A percentile compares a stretch with the other conserved stretches of the same genome.
Conservation (phyloP, 169 alveolate species). For the Perkinsus marinus region DNA sequence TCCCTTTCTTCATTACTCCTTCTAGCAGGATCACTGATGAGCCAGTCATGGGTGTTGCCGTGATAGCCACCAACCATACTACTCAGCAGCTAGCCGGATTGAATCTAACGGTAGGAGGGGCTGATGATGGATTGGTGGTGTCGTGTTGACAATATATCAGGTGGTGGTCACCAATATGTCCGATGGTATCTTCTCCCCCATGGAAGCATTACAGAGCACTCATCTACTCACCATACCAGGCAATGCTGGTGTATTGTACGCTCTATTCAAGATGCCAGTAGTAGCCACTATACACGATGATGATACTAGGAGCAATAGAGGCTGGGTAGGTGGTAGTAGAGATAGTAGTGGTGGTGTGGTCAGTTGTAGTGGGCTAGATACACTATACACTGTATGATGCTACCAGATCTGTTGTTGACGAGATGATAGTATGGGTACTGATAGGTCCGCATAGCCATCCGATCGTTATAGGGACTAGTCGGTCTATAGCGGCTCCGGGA, state of each 20-base stretch:
- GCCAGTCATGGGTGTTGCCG: neutral
- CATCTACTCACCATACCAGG: neutral
- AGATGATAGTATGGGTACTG: neutral
- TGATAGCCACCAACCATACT: neutral
- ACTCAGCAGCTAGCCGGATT: neutral
- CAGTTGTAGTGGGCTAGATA: neutral
- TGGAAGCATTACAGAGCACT: neutral
- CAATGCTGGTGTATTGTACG: neutral
- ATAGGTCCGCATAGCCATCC: neutral
- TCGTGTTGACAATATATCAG: neutral
- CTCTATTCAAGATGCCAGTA: neutral
- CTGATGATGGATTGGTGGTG: neutral
- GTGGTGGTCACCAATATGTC: neutral
- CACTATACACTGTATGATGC: neutral
- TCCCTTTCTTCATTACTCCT: neutral
- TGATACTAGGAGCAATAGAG: neutral
- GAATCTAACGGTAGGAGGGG: neutral
- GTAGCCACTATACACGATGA: neutral
- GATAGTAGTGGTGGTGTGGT: neutral
- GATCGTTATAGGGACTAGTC: neutral
- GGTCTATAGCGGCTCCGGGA: neutral
- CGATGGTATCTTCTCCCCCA: neutral
- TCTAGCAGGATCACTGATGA: neutral
- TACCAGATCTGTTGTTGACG: neutral
- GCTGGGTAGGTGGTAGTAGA: neutral